A percentile compares a stretch with the other conserved stretches of the same genome.
Evolutionary conservation across 768 basidiomycete species (phyloP).

Genomic region (Pleurotus ostreatus): DNA sequence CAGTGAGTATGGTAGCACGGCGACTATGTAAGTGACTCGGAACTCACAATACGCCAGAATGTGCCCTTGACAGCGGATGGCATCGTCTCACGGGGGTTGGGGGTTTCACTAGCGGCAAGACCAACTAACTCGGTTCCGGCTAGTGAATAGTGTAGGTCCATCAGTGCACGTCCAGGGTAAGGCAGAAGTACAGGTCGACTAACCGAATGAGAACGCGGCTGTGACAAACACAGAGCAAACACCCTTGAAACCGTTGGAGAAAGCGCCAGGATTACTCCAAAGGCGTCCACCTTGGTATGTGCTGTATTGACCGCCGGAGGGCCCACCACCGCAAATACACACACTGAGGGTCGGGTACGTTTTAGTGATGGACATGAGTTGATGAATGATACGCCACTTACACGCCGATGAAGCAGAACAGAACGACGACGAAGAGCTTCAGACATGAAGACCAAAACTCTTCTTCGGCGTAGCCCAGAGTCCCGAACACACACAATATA

Average conservation of each 20-base stretch:
- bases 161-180: neutral
- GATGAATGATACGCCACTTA: constrained; percentile 16
- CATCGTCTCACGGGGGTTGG: constrained; percentile 40
- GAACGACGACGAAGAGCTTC: constrained; percentile 40
- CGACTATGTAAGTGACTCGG: neutral
- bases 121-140: constrained; percentile 46
- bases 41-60: constrained; percentile 43
- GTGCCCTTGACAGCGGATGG: constrained; percentile 42
- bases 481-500: constrained; percentile 37
- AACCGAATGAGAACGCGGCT: constrained; percentile 26
- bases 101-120: constrained; percentile 42
- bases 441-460: constrained; percentile 48
- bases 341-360: constrained; percentile 20
- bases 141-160: constrained; percentile 8
- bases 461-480: constrained; percentile 44
- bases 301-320: constrained; percentile 27
- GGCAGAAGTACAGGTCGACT: constrained; percentile 6
- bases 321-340: constrained; percentile 40
- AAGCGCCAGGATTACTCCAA: constrained; percentile 36
- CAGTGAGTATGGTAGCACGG: neutral
- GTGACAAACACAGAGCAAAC: constrained; percentile 44
- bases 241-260: constrained; percentile 43
- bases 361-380: neutral
- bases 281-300: constrained; percentile 33
- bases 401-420: constrained; percentile 44